Evolutionary conservation across 495 filamentous ascomycete species (phyloP).

Genomic region (Penicillium diatomitis): DNA sequence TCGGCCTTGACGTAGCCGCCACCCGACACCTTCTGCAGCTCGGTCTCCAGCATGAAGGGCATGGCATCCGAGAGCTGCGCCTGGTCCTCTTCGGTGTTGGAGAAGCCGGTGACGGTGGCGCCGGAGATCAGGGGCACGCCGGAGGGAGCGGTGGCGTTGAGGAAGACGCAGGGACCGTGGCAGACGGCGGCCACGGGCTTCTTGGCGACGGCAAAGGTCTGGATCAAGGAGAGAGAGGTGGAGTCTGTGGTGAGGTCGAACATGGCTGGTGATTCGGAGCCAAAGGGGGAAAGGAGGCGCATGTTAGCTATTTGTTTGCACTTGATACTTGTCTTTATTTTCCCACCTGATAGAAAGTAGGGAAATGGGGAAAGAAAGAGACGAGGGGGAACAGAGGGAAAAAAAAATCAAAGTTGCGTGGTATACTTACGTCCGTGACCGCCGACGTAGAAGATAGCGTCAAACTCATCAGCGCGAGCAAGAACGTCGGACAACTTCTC

Average conservation of each 20-base stretch:
- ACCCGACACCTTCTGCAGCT: constrained; percentile 41
- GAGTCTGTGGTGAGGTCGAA: constrained; percentile 51
- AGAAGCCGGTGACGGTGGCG: constrained; percentile 57
- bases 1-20: constrained; percentile 50
- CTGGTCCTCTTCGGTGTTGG: constrained; percentile 56
- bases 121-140: constrained; percentile 46
- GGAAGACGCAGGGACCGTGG: constrained; percentile 56
- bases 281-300: background rate
- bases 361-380: background rate
- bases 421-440: constrained; percentile 60
- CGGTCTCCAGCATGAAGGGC: constrained; percentile 59
- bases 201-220: constrained; percentile 49
- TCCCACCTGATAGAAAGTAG: too few relatives aligned
- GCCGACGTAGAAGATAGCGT: constrained; percentile 64
- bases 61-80: constrained; percentile 37
- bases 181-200: constrained; percentile 61
- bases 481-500: constrained; percentile 40
- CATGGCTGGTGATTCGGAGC: constrained; percentile 43
- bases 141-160: constrained; percentile 43
- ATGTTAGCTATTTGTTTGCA: background rate
- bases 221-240: constrained; percentile 45
- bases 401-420: background rate
- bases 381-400: too few relatives aligned
- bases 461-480: constrained; percentile 50
- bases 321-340: too few relatives aligned